Percentiles rank a stretch among this genome's conserved stretches.
These are phyloP conservation scores for Zygoascus meyerae DNA, from an alignment of 1,139 yeast genomes.

Conservation along the genomic window DNA sequence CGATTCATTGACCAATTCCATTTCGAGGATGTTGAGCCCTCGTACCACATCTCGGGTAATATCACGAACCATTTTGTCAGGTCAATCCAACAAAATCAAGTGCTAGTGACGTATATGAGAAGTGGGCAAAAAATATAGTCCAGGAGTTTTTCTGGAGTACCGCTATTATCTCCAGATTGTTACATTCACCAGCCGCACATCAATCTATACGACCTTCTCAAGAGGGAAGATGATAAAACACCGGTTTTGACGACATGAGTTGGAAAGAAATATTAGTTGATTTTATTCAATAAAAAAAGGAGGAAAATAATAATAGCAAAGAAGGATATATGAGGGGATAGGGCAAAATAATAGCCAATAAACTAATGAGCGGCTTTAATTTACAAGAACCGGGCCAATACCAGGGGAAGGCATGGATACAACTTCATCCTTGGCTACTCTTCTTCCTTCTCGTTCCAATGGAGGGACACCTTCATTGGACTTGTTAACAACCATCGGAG, in stretches of 20 bases:
- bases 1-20: slow-evolving; percentile 32
- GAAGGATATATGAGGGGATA: too few relatives aligned
- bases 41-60: slow-evolving; percentile 31
- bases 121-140: too few relatives aligned
- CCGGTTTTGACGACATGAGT: too few relatives aligned
- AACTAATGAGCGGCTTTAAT: too few relatives aligned
- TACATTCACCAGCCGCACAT: too few relatives aligned
- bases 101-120: background rate
- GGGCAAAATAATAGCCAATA: too few relatives aligned
- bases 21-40: slow-evolving; percentile 35
- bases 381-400: too few relatives aligned
- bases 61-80: slow-evolving; percentile 22
- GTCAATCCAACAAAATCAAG: background rate
- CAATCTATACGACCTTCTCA: too few relatives aligned
- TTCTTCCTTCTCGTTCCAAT: slow-evolving; percentile 77
- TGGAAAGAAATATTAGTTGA: too few relatives aligned
- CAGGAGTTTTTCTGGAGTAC: too few relatives aligned
- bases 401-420: background rate
- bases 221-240: too few relatives aligned
- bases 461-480: slow-evolving; percentile 65
- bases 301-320: background rate
- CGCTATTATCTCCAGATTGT: too few relatives aligned
- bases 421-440: slow-evolving; percentile 16
- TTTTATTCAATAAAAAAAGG: background rate
- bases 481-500: slow-evolving; percentile 54